Evolutionary conservation across 805 yeast genomes (phyloP).

Genomic region (Myxozyma neotropica): DNA sequence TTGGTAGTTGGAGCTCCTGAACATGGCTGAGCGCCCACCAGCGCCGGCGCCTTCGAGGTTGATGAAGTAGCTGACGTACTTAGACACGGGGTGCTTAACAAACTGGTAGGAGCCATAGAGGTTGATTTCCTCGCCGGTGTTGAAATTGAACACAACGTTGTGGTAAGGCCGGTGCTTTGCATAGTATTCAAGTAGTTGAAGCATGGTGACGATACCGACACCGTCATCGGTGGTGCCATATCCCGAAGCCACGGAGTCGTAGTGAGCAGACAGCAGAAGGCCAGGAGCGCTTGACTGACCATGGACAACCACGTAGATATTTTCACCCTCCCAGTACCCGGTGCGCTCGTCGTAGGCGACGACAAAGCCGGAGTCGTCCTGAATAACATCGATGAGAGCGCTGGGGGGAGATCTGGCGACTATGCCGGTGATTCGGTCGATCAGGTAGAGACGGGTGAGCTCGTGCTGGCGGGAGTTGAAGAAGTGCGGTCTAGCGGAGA

Average conservation of each 20-base stretch:
- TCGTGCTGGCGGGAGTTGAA: conserved; percentile 77
- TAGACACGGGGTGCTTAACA: conserved; percentile 70
- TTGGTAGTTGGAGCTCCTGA: conserved; percentile 56
- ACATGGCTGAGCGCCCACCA: conserved; percentile 80
- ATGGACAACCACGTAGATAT: conserved; percentile 68
- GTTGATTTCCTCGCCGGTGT: conserved; percentile 88
- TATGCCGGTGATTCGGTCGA: conserved; percentile 47
- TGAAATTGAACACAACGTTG: conserved; percentile 79
- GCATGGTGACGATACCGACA: conserved; percentile 29
- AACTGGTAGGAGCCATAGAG: conserved; percentile 78
- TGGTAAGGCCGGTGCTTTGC: conserved; percentile 54
- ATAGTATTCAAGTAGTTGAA: conserved; percentile 25
- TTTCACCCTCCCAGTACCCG: conserved; percentile 75
- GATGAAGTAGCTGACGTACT: conserved; percentile 60
- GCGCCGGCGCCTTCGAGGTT: conserved; percentile 93
- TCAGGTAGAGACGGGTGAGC: conserved; percentile 66
- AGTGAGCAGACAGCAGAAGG: conserved; percentile 78
- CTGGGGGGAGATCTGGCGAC: conserved; percentile 30
- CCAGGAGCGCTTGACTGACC: conserved; percentile 69
- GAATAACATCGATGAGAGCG: conserved; percentile 44
- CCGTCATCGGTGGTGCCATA: conserved; percentile 82
- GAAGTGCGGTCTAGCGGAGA: conserved; percentile 72
- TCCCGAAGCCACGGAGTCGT: conserved; percentile 82
- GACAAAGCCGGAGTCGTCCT: conserved; percentile 42
- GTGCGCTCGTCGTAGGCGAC: conserved; percentile 41